These are phyloP conservation scores for Fusarium oligoseptatum DNA, from an alignment of 2,329 filamentous ascomycete genomes.

Conservation along the genomic window DNA sequence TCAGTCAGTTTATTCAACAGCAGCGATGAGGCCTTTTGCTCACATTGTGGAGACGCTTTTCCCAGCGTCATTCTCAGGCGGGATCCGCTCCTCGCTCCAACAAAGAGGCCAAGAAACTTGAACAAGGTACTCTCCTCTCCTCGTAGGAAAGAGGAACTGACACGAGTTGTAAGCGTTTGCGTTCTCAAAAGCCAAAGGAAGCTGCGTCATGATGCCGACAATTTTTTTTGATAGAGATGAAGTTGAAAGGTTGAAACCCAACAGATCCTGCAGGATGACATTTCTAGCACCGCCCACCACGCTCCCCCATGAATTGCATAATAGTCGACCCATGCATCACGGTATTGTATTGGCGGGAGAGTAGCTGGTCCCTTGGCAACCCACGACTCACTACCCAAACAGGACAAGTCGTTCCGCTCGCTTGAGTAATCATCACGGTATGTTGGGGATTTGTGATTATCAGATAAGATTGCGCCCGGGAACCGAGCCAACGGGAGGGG, in stretches of 20 bases:
- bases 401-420: not conserved
- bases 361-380: constrained; percentile 3
- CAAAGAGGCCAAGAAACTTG: constrained; percentile 48
- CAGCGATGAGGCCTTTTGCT: constrained; percentile 30
- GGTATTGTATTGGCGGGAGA: not conserved
- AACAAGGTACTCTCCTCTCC: constrained; percentile 45
- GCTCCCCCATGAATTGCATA: not conserved
- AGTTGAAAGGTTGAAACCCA: constrained; percentile 1
- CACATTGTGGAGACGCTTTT: constrained; percentile 44
- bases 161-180: constrained; percentile 37
- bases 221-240: too few relatives aligned
- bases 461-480: constrained; percentile 32
- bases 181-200: not conserved
- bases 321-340: constrained; percentile 1
- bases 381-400: not conserved
- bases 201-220: constrained; percentile 19
- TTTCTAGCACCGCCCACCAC: not conserved
- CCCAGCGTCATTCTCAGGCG: constrained; percentile 26
- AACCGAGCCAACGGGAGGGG: constrained; percentile 1
- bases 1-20: rapidly evolving
- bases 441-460: constrained; percentile 9
- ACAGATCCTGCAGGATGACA: not conserved
- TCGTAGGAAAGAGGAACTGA: constrained; percentile 29
- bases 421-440: not conserved
- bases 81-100: constrained; percentile 41